A percentile compares a stretch with the other conserved stretches of the same genome.
phyloP scores from a whole-genome alignment of 805 yeast species.

The Metschnikowia dekortorum region DNA sequence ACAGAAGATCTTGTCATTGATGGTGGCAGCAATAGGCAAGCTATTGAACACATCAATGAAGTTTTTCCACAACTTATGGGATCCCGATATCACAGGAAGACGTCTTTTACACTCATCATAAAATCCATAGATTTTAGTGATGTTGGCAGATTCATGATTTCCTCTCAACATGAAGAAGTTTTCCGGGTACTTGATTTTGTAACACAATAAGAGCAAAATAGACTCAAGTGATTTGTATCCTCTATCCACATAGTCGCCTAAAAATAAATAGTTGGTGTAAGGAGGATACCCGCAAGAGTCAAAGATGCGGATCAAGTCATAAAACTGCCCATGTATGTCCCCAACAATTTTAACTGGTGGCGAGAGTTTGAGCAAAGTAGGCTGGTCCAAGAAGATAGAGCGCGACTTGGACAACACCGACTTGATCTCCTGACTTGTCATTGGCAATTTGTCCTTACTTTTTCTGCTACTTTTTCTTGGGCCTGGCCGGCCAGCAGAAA shows the following conservation, averaged over 20 bases:
- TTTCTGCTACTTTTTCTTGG: conserved; percentile 16
- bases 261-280: conserved; percentile 48
- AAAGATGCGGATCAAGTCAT: conserved; percentile 51
- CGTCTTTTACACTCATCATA: conserved; percentile 60
- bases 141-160: conserved; percentile 55
- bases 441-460: conserved; percentile 44
- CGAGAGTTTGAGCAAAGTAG: conserved; percentile 58
- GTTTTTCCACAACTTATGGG: conserved; percentile 46
- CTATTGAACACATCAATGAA: conserved; percentile 56
- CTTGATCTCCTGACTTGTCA: conserved; percentile 52
- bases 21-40: conserved; percentile 58
- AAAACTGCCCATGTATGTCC: conserved; percentile 70
- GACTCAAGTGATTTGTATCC: conserved; percentile 58
- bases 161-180: conserved; percentile 59
- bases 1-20: conserved; percentile 54
- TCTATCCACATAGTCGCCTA: conserved; percentile 59
- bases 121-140: conserved; percentile 57
- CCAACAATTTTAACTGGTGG: conserved; percentile 84
- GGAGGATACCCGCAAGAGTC: conserved; percentile 61
- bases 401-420: conserved; percentile 55
- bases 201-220: conserved; percentile 46
- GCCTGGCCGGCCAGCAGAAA: conserved; percentile 42
- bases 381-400: conserved; percentile 58
- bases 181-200: conserved; percentile 56
- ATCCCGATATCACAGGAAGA: conserved; percentile 24